Base-by-base conservation (phyloP, 2,329 filamentous ascomycete species). In the Hypoxylon sp. region DNA sequence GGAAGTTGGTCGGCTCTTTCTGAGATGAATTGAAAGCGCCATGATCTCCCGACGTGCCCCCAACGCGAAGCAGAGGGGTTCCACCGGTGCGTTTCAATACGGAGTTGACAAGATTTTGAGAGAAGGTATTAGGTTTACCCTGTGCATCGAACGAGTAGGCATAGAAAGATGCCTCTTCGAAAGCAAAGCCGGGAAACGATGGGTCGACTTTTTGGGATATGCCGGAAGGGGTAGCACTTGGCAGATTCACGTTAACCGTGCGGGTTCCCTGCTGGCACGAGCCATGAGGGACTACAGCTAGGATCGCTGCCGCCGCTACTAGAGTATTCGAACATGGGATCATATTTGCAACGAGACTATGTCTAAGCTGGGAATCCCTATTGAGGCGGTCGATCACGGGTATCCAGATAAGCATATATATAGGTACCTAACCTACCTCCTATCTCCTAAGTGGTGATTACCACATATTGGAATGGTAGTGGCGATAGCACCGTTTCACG, bases 161-260 rank as follows among this genome's bases (percentile, higher is more conserved):
- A 17, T 65, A 70, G 56, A 70, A 70, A 5, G 67, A 67, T 17
- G 64, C 47, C 48, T 67, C 58, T 39, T 70, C 67, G 37, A 70
- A 70, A 21, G 64, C 62, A 31, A 69, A 69, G 50, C 67, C 64
- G 8, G 60, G 62, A 32, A 69, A 69, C 2, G 67, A 69, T 8
- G 54, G 44, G 50, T 69, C 67, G 35, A 67, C 32, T 37, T 46
- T 51, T 11, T 64, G 53, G 3, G 60, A 64, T 19, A 51, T 37
- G 15, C 55, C 32, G 35, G 50, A 46, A 46, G 63, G 63, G 4
- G 50, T 29, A 19, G 51, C 58, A 39, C 52, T 52, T 1, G 24
- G 39, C 13, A 68, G 17, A 15, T 50, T 29, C 21, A 68, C 24
- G 13, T 50, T 29, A 44, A 68, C 47, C n/a, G 56, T 59, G 24